These are phyloP conservation scores for Hypoxylon trugodes DNA, from an alignment of 495 filamentous ascomycete species.

Conservation along the genomic window DNA sequence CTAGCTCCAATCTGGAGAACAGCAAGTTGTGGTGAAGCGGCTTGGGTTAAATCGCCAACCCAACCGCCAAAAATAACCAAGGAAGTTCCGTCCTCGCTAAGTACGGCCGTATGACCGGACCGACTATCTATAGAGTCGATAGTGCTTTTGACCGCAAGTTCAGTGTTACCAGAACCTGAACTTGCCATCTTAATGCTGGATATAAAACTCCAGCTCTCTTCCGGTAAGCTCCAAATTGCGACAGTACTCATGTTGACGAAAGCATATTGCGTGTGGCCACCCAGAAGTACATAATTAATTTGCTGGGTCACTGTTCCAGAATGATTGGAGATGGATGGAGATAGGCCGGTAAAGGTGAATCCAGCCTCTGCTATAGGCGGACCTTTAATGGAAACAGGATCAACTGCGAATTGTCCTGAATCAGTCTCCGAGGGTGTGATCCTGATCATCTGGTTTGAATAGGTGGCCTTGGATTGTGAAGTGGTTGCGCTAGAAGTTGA, in stretches of 20 bases:
- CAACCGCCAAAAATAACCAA: conserved; percentile 87
- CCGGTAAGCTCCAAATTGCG: conserved; percentile 85
- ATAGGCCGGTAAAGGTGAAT: conserved; percentile 78
- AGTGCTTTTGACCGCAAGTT: conserved; percentile 40
- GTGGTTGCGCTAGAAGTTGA: conserved; percentile 50
- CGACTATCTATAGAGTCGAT: conserved; percentile 70
- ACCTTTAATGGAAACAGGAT: conserved; percentile 40
- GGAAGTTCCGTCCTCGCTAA: conserved; percentile 76
- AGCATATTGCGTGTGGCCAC: conserved; percentile 82
- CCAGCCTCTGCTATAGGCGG: conserved; percentile 84
- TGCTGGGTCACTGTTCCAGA: conserved; percentile 68
- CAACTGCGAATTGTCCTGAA: conserved; percentile 26
- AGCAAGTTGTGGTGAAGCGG: conserved; percentile 82
- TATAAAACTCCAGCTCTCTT: conserved; percentile 85
- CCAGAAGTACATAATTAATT: conserved; percentile 80
- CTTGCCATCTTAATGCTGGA: conserved; percentile 57
- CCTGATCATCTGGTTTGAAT: conserved; percentile 78
- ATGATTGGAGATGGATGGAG: conserved; percentile 63
- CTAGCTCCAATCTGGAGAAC: conserved; percentile 75
- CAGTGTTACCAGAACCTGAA: conserved; percentile 44
- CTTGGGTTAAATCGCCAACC: conserved; percentile 78
- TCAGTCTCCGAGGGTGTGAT: conserved; percentile 56
- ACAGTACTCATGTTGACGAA: conserved; percentile 95
- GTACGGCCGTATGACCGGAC: conserved; percentile 84
- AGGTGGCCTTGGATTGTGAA: conserved; percentile 72